Conservation (phyloP, 805 yeast genomes). For the Barnettozyma sucrosica region DNA sequence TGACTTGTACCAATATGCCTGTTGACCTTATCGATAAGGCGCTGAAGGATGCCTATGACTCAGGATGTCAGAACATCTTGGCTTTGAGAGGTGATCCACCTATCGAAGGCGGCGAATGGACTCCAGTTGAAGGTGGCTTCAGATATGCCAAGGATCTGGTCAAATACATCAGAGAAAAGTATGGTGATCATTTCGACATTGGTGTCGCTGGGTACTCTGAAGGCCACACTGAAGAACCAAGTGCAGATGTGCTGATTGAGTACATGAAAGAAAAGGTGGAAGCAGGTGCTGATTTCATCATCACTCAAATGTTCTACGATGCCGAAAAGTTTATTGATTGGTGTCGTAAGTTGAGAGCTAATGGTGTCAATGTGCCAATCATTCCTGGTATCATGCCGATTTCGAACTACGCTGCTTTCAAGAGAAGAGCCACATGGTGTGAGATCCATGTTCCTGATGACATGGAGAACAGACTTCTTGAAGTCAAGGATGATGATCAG, state of each 20-base stretch:
- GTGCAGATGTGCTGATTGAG: constrained; percentile 41
- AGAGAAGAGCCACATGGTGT: constrained; percentile 94
- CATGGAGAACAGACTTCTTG: constrained; percentile 65
- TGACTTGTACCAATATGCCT: constrained; percentile 96
- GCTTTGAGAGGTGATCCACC: constrained; percentile 98
- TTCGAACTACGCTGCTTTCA: constrained; percentile 86
- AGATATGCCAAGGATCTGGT: constrained; percentile 84
- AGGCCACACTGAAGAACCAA: constrained; percentile 85
- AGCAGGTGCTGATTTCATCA: constrained; percentile 88
- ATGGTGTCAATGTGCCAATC: constrained; percentile 78
- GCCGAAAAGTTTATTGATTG: constrained; percentile 78
- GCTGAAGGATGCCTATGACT: constrained; percentile 71
- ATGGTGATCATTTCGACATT: constrained; percentile 86
- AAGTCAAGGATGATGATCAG: constrained; percentile 85
- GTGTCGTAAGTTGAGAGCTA: constrained; percentile 65
- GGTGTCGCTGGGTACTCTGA: constrained; percentile 98
- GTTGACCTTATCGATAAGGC: constrained; percentile 77
- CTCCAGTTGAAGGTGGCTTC: constrained; percentile 67
- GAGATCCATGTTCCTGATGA: constrained; percentile 72
- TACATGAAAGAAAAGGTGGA: constrained; percentile 85
- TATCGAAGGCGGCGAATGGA: constrained; percentile 45
- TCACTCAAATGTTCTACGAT: constrained; percentile 97
- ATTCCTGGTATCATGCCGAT: constrained; percentile 99
- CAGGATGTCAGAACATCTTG: constrained; percentile 93
- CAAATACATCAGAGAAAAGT: constrained; percentile 61